Base-by-base conservation (phyloP, 208 protist species). In the Herpetomonas muscarum region DNA sequence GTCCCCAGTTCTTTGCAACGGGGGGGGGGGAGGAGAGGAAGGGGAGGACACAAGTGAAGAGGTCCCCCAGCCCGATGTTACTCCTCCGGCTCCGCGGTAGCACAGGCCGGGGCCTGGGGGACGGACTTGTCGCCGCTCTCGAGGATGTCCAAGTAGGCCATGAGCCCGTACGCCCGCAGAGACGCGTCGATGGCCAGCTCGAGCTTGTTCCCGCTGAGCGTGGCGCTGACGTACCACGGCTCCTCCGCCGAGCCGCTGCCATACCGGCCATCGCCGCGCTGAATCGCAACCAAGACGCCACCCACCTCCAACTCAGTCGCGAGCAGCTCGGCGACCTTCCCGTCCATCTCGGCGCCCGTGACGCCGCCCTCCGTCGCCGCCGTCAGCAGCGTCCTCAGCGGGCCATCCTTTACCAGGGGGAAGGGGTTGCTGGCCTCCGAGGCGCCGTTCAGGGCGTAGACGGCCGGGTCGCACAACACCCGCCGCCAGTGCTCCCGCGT, bases 171-270 rank as follows among this genome's bases (percentile, higher is more conserved):
- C 13, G 75, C 64, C 30, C 87, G 81, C 34, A 96, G 67, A 19
- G 85, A 90, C 25, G 53, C 78, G 47, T 93, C 89, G 21, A 96
- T 72, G 1, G 86, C 81, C 9, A 96, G 46, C 63, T 96, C 89
- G 31, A 96, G 54, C 61, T 96, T 96, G 62, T 72, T 69, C 28
- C 54, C 57, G 46, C 76, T 93, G 42, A 96, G 67, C 6, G 84
- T 92, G 34, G 81, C 89, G 58, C 86, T 96, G 30, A 96, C 24
- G 65, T 72, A 90, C 84, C 89, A 93, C 29, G 72, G 64, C 9
- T 48, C 36, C 37, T 75, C 53, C 15, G 31, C 52, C 17, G 28
- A 50, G 41, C 26, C 29, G 24, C 21, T 30, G 19, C 31, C 42
- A 10, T 42, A 34, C 26, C 41, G 0, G 21, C 15, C 37, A 19